phyloP scores from a whole-genome alignment of 2,329 filamentous ascomycete species.

The Arthroderma uncinatum region DNA sequence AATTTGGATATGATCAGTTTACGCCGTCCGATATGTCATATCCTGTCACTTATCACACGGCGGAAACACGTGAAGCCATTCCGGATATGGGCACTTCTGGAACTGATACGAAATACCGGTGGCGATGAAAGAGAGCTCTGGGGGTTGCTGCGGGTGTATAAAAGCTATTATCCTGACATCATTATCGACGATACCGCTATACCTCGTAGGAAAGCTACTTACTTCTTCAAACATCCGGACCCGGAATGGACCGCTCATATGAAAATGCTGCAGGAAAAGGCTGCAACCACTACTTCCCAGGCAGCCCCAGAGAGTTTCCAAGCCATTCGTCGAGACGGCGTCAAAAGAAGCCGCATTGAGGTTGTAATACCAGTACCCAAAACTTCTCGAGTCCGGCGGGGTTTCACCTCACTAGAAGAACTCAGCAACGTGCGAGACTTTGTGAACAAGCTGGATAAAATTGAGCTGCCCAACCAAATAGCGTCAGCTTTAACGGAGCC shows the following conservation, averaged over 20 bases:
- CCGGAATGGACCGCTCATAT: conserved; percentile 60
- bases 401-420: conserved; percentile 54
- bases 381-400: conserved; percentile 60
- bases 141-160: conserved; percentile 69
- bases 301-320: conserved; percentile 48
- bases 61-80: conserved; percentile 76
- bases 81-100: conserved; percentile 61
- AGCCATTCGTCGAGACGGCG: conserved; percentile 45
- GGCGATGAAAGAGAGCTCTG: conserved; percentile 64
- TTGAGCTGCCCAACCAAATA: conserved; percentile 72
- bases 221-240: conserved; percentile 54
- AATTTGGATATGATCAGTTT: conserved; percentile 69
- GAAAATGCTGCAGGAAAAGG: conserved; percentile 53
- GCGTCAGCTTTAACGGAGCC: conserved; percentile 66
- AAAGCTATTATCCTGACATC: conserved; percentile 83
- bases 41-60: conserved; percentile 66
- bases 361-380: conserved; percentile 56
- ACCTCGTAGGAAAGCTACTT: conserved; percentile 24
- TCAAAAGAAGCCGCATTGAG: conserved; percentile 41
- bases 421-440: conserved; percentile 61
- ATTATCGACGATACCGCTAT: conserved; percentile 59
- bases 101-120: conserved; percentile 37
- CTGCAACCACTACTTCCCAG: conserved; percentile 19
- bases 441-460: conserved; percentile 60
- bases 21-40: conserved; percentile 59